Percentiles rank a stretch among this genome's conserved stretches.
These are phyloP conservation scores for Botrytis sinoallii DNA, from an alignment of 2,329 filamentous ascomycete genomes.

Conservation along the genomic window DNA sequence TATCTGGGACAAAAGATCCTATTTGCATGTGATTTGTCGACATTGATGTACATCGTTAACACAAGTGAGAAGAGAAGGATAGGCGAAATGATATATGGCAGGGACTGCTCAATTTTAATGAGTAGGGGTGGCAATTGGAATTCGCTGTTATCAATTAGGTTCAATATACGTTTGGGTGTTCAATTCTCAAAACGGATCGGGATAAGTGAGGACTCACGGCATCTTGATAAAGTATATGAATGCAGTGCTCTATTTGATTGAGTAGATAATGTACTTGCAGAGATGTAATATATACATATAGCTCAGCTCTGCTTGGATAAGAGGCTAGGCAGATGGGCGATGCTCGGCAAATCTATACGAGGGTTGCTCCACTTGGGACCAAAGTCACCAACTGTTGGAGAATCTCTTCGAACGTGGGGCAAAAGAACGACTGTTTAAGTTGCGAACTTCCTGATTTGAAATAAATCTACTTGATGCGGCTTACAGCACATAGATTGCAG, in stretches of 20 bases:
- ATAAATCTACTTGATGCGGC: background rate
- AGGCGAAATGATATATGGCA: background rate
- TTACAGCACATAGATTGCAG: background rate
- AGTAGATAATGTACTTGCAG: background rate
- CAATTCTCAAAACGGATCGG: background rate
- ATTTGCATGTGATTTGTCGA: background rate
- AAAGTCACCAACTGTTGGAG: background rate
- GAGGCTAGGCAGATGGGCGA: background rate
- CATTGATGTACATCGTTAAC: background rate
- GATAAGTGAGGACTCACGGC: background rate
- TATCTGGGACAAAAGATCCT: background rate
- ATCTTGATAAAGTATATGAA: background rate
- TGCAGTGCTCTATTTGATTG: background rate
- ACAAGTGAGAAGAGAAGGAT: background rate
- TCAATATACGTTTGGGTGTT: background rate
- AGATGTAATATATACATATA: background rate
- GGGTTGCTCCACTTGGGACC: background rate
- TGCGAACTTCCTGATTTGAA: background rate
- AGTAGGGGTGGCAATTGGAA: accelerated
- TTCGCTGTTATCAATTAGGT: background rate
- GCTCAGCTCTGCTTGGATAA: background rate
- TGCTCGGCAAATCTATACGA: background rate
- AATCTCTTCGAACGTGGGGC: background rate
- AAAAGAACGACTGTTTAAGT: background rate
- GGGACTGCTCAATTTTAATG: background rate